These are phyloP conservation scores for Claviceps sp. DNA, from an alignment of 2,329 filamentous ascomycete species.

Conservation along the genomic window DNA sequence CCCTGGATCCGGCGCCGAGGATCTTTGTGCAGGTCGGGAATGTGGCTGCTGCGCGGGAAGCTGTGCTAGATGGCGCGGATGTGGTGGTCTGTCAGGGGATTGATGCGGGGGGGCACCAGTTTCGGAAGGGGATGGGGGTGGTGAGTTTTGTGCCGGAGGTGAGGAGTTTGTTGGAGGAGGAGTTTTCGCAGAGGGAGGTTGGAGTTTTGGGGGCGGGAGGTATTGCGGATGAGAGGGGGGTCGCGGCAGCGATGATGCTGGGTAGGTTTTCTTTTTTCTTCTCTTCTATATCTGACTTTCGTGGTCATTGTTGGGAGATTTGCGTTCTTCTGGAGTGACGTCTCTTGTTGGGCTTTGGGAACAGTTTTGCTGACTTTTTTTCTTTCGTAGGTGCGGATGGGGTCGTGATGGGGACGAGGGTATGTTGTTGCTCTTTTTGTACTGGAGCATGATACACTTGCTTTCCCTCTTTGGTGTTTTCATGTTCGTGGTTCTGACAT, in stretches of 20 bases:
- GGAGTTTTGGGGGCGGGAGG: constrained; percentile 45
- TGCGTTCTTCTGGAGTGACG: too few species aligned
- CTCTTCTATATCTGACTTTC: too few species aligned
- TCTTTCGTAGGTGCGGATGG: constrained; percentile 24
- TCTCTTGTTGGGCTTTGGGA: neutral
- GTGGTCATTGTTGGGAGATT: too few species aligned
- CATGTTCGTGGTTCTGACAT: neutral
- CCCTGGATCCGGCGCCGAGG: constrained; percentile 21
- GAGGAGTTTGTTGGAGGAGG: constrained; percentile 27
- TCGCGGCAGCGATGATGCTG: constrained; percentile 40
- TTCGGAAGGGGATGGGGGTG: constrained; percentile 38
- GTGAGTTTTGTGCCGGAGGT: constrained; percentile 46
- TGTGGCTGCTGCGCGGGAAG: constrained; percentile 38
- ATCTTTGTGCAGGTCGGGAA: constrained; percentile 51
- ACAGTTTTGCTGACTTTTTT: neutral
- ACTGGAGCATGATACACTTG: neutral
- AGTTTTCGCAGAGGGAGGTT: constrained; percentile 21
- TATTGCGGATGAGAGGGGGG: constrained; percentile 41
- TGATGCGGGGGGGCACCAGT: constrained; percentile 53
- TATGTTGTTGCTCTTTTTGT: constrained; percentile 9
- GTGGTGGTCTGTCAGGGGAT: constrained; percentile 49
- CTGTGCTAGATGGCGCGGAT: constrained; percentile 35
- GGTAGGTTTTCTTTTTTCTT: constrained; percentile 22
- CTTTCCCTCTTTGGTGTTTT: neutral
- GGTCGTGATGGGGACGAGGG: constrained; percentile 30